These are phyloP conservation scores for Punica granatum DNA, from an alignment of 345 rosid genomes.

Conservation along the genomic window DNA sequence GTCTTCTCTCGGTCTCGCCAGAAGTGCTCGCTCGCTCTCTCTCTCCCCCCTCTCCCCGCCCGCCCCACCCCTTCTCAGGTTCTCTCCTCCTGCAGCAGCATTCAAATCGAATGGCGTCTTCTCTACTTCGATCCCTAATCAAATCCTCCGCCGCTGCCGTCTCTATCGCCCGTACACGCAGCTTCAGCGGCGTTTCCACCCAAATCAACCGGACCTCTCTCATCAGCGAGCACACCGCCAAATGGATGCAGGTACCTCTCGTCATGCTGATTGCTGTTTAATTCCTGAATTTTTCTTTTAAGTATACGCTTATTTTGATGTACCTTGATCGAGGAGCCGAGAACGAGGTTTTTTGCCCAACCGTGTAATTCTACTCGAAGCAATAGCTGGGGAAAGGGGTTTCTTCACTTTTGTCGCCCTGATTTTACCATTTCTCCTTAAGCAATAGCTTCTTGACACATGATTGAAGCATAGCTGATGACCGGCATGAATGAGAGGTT, in stretches of 20 bases:
- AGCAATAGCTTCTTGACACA: background rate
- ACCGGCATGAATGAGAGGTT: background rate
- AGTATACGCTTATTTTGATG: background rate
- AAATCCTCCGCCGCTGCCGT: constrained; percentile 31
- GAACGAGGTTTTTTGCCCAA: too few species aligned
- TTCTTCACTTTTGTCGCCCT: too few species aligned
- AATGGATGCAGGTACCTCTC: constrained; percentile 87
- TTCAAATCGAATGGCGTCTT: constrained; percentile 41
- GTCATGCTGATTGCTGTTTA: background rate
- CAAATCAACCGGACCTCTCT: constrained; percentile 17
- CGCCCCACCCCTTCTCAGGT: background rate
- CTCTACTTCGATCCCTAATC: constrained; percentile 38
- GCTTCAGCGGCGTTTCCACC: constrained; percentile 10
- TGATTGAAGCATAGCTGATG: background rate
- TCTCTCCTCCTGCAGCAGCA: background rate
- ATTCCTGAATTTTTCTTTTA: background rate
- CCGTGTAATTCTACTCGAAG: too few species aligned
- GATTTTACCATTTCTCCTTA: background rate
- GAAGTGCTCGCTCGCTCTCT: background rate
- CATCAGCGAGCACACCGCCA: constrained; percentile 71
- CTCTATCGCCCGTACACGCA: constrained; percentile 26
- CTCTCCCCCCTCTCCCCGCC: background rate
- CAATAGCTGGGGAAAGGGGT: too few species aligned
- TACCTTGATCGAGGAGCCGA: background rate
- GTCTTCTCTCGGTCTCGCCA: too few species aligned